Evolutionary conservation across 768 basidiomycete species (phyloP).

Genomic region (Leccinum barrowsii): DNA sequence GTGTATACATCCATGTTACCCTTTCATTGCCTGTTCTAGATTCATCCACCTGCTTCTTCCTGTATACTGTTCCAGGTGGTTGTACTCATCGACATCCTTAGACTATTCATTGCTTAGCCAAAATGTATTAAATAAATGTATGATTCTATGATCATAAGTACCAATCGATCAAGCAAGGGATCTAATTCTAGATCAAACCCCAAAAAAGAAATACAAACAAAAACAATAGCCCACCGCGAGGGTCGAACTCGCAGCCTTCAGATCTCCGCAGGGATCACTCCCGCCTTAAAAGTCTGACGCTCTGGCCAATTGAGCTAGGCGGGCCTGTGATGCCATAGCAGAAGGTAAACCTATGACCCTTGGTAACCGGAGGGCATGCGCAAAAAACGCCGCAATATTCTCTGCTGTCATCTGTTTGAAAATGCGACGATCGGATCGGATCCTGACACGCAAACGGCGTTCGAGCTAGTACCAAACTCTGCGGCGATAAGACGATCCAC

Average conservation of each 20-base stretch:
- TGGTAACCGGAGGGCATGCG: not conserved
- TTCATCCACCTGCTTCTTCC: slow-evolving; percentile 9
- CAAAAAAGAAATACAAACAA: not conserved
- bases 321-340: slow-evolving; percentile 28
- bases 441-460: slow-evolving; percentile 3
- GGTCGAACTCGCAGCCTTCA: slow-evolving; percentile 86
- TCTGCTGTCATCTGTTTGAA: not conserved
- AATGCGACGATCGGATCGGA: not conserved
- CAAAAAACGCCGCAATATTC: not conserved
- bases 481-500: slow-evolving; percentile 9
- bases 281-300: slow-evolving; percentile 52
- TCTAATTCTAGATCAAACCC: not conserved
- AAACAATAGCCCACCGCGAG: slow-evolving; percentile 70
- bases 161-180: not conserved
- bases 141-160: not conserved
- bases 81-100: slow-evolving; percentile 19
- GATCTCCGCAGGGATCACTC: slow-evolving; percentile 36
- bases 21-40: slow-evolving; percentile 5
- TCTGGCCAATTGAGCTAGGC: slow-evolving; percentile 63
- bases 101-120: slow-evolving; percentile 12
- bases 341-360: not conserved
- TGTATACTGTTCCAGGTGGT: slow-evolving; percentile 16
- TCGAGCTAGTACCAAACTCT: not conserved
- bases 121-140: slow-evolving; percentile 16
- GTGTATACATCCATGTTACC: slow-evolving; percentile 10